Percentiles rank a stretch among this genome's conserved stretches.
phyloP scores from a whole-genome alignment of 441 rosid genomes.

The Gossypium laxum region DNA sequence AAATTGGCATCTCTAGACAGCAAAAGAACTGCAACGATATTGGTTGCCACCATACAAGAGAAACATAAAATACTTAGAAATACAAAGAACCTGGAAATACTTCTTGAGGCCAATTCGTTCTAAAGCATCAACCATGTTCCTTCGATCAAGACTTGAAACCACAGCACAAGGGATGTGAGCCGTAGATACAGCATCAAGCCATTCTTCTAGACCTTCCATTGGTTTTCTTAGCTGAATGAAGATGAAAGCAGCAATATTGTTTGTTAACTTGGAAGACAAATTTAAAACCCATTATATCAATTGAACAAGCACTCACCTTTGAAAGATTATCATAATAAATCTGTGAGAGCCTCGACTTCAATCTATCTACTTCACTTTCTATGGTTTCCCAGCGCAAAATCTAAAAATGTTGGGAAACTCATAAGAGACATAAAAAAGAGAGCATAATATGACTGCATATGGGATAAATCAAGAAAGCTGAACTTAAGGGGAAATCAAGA shows the following conservation, averaged over 20 bases:
- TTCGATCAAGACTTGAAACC: constrained; percentile 78
- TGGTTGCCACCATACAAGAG: background rate
- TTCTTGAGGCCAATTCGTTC: constrained; percentile 61
- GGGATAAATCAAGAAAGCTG: background rate
- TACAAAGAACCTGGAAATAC: constrained; percentile 63
- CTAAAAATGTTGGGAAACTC: constrained; percentile 30
- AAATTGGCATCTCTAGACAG: background rate
- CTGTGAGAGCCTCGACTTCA: constrained; percentile 56
- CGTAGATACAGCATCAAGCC: constrained; percentile 75
- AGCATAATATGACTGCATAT: background rate
- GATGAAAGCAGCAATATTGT: constrained; percentile 6
- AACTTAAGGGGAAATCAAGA: background rate
- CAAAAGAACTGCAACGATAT: background rate
- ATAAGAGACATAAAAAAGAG: constrained; percentile 4
- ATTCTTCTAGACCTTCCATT: constrained; percentile 59
- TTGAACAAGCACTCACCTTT: constrained; percentile 35
- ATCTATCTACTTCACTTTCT: constrained; percentile 46
- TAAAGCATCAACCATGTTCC: constrained; percentile 57
- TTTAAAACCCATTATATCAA: background rate
- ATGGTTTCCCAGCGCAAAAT: constrained; percentile 54
- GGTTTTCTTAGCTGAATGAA: constrained; percentile 55
- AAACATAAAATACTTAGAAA: background rate
- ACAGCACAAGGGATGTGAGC: constrained; percentile 87
- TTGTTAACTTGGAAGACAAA: constrained; percentile 12
- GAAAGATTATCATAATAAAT: constrained; percentile 55